Conservation (phyloP, 805 yeast genomes). For the Scheffersomyces coipomensis region DNA sequence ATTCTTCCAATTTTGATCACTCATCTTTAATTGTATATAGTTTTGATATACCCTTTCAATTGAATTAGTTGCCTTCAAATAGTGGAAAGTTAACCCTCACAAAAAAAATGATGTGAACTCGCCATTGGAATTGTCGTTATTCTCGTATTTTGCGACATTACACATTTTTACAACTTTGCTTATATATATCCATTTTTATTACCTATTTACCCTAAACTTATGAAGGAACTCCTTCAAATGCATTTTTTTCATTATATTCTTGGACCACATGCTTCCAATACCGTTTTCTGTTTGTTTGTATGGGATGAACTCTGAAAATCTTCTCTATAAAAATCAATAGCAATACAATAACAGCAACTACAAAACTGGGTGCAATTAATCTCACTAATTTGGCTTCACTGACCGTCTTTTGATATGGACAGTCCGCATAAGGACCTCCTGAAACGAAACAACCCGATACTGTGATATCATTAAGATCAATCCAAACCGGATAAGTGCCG, state of each 20-base stretch:
- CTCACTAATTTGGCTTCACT: conserved; percentile 56
- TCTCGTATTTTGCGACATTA: too few relatives aligned
- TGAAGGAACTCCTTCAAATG: conserved; percentile 86
- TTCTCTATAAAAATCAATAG: conserved; percentile 54
- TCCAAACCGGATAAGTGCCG: conserved; percentile 56
- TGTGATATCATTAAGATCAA: conserved; percentile 76
- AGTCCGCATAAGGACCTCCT: conserved; percentile 74
- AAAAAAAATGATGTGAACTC: too few relatives aligned
- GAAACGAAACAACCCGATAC: conserved; percentile 78
- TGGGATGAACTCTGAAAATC: conserved; percentile 56
- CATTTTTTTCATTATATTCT: conserved; percentile 57
- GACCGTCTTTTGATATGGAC: conserved; percentile 70
- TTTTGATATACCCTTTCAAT: too few relatives aligned
- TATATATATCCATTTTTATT: too few relatives aligned
- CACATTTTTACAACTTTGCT: too few relatives aligned
- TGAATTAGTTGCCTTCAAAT: too few relatives aligned
- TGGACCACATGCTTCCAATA: conserved; percentile 59
- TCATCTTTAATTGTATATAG: too few relatives aligned
- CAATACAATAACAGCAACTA: conserved; percentile 54
- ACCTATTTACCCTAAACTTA: too few relatives aligned
- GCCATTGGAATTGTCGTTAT: too few relatives aligned
- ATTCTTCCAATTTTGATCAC: conserved; percentile 42
- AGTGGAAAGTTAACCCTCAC: too few relatives aligned
- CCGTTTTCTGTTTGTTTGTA: conserved; percentile 65
- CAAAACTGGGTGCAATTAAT: conserved; percentile 66